Evolutionary conservation across 2,329 filamentous ascomycete genomes (phyloP), one percentile per base, ranked within the genome.

Genomic region (Alternaria burnsii): DNA sequence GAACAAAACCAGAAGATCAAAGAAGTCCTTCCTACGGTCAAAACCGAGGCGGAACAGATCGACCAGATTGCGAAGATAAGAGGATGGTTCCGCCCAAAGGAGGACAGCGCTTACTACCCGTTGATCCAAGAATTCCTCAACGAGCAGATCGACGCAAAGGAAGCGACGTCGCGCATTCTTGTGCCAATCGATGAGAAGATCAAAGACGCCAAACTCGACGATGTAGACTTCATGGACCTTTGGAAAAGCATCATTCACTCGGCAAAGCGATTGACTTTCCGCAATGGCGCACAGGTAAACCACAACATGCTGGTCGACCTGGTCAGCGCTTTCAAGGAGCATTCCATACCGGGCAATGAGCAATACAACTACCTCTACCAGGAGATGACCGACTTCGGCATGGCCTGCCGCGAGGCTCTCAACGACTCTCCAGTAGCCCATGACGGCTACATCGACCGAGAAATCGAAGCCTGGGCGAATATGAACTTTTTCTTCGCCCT

Each of bases 241-340:
- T 76, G 71, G 70, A 73, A 73, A 58, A 73, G 71, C 52, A 56
- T 77, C 50, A 66, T 77, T 9, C 75, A 78, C 48, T 67, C 72
- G 1, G 69, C 74, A 30, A 72, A 69, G 55, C 62, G 70, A 3
- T 70, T 67, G 7, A 44, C 68, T 1, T 75, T 64, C 57, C 58
- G 51, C 4, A 34, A 68, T n/a, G 30, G 32, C 24, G 6, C 34
- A 5, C 28, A 3, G 7, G 20, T 22, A 41, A 60, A 16, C 22
- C 72, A 73, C 32, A 34, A 58, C 11, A 66, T 64, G 43, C 61
- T 77, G 10, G 46, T 70, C 48, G 56, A 65, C 9, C 51, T 78
- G 10, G 40, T 77, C 30, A 50, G 50, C 12, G 66, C 65, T 1
- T 63, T 77, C 59, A 74, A 77, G 51, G 24, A 66, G 4, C 72